These are phyloP conservation scores for Epichloe coenophiala DNA, from an alignment of 2,329 filamentous ascomycete species.

Conservation along the genomic window DNA sequence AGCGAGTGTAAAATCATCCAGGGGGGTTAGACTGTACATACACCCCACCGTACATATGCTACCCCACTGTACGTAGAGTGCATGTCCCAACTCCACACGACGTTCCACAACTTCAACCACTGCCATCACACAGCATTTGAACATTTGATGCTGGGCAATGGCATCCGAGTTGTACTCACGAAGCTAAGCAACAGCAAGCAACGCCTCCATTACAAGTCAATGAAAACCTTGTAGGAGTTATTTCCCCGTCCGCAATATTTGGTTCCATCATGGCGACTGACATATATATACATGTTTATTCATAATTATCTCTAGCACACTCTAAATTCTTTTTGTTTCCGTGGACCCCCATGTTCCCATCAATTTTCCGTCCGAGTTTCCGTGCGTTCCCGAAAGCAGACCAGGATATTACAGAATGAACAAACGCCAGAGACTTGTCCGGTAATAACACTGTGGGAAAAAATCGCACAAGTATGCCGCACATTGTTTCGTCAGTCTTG, in stretches of 20 bases:
- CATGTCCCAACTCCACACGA: no score
- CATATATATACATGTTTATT: neutral
- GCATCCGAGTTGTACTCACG: no score
- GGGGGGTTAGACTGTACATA: no score
- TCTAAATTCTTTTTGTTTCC: neutral
- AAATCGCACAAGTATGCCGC: neutral
- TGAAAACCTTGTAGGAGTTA: neutral
- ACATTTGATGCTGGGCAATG: no score
- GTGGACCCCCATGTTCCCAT: neutral
- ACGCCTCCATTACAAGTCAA: no score
- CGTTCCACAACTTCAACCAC: neutral
- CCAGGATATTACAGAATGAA: neutral
- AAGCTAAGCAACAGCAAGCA: no score
- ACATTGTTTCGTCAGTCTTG: neutral
- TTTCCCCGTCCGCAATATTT: neutral
- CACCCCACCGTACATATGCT: no score
- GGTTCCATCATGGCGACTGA: no score
- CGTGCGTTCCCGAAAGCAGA: neutral
- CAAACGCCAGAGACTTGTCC: neutral
- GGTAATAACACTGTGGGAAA: neutral
- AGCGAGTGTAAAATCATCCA: no score
- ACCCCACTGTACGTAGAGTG: no score
- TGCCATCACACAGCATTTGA: no score
- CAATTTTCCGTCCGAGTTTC: neutral
- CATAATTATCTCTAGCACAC: neutral